phyloP scores from a whole-genome alignment of 306 rosid genomes.

The Vachellia pachyceras region DNA sequence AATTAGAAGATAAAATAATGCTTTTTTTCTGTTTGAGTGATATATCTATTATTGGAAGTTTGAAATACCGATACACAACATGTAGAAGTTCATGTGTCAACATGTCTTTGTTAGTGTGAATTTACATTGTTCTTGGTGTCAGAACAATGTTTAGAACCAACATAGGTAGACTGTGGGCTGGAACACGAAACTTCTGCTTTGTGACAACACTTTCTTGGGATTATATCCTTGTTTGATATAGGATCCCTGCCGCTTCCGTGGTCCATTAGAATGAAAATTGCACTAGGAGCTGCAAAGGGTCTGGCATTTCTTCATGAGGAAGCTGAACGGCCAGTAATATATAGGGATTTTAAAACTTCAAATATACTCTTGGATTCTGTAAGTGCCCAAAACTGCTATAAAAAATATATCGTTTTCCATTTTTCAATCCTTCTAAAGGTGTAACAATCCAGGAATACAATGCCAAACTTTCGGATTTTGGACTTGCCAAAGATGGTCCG shows the following conservation, averaged over 20 bases:
- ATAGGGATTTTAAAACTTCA: slow-evolving; percentile 90
- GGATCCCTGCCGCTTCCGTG: slow-evolving; percentile 95
- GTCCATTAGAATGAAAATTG: slow-evolving; percentile 92
- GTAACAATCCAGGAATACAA: slow-evolving; percentile 73
- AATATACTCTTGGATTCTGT: slow-evolving; percentile 88
- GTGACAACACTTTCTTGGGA: slow-evolving; percentile 15
- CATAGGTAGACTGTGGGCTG: slow-evolving; percentile 8
- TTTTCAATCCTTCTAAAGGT: slow-evolving; percentile 39
- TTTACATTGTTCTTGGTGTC: background rate
- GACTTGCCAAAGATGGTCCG: slow-evolving; percentile 96
- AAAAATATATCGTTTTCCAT: slow-evolving; percentile 12
- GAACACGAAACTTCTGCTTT: slow-evolving; percentile 21
- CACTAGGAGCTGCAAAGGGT: slow-evolving; percentile 92
- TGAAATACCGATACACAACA: background rate
- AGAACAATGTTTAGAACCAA: slow-evolving; percentile 18
- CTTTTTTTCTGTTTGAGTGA: too few species aligned
- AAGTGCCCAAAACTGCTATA: slow-evolving; percentile 44
- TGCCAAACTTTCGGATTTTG: slow-evolving; percentile 90
- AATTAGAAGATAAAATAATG: too few species aligned
- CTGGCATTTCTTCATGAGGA: slow-evolving; percentile 91
- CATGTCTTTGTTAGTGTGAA: background rate
- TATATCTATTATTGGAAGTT: background rate
- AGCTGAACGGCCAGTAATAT: slow-evolving; percentile 86
- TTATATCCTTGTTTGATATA: slow-evolving; percentile 37
- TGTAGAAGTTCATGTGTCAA: background rate